These are phyloP conservation scores for Rhizoclosmatium globosum DNA, from an alignment of 192 early-diverging fungal species.

Conservation along the genomic window DNA sequence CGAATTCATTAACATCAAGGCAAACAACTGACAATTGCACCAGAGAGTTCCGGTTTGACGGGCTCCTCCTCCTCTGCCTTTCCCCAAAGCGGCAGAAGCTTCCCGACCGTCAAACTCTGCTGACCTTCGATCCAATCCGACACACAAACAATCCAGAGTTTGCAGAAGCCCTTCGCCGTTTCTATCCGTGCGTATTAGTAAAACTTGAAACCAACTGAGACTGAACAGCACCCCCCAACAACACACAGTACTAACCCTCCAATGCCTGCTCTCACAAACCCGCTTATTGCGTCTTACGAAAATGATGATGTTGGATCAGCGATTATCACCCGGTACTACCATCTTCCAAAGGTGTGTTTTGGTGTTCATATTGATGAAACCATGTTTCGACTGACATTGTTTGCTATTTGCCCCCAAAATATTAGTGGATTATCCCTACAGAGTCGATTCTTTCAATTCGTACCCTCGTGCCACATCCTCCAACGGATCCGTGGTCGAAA, in stretches of 20 bases:
- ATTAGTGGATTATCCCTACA: constrained; percentile 53
- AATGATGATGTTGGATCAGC: neutral
- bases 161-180: constrained; percentile 13
- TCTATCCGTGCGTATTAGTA: constrained; percentile 19
- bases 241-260: constrained; percentile 34
- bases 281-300: constrained; percentile 39
- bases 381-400: neutral
- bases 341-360: constrained; percentile 49
- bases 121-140: constrained; percentile 33
- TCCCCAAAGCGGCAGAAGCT: constrained; percentile 39
- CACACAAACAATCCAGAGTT: constrained; percentile 31
- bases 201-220: neutral
- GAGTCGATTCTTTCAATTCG: constrained; percentile 36
- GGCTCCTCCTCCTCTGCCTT: constrained; percentile 51
- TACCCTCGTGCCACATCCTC: constrained; percentile 31
- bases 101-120: constrained; percentile 39
- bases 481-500: constrained; percentile 38
- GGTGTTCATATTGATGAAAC: neutral
- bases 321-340: constrained; percentile 41
- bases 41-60: constrained; percentile 51
- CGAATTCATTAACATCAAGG: neutral
- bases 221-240: neutral
- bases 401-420: neutral
- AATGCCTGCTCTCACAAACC: constrained; percentile 44
- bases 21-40: neutral